Evolutionary conservation across 352 stramenopile genomes (phyloP).

Genomic region (Pythium phragmiticola): DNA sequence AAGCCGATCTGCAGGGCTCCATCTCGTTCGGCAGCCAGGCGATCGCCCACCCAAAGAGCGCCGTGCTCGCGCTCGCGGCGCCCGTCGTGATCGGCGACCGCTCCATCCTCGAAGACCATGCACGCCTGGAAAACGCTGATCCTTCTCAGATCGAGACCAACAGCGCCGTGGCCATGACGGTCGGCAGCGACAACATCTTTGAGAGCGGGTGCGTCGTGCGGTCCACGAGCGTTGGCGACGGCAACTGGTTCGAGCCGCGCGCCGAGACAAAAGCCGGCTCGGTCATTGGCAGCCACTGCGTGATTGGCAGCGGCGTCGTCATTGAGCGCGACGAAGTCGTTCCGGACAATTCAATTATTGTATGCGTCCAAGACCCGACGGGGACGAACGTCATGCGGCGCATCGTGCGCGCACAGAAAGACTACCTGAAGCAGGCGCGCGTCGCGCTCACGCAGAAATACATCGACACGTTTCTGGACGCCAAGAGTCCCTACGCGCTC

Average conservation of each 20-base stretch:
- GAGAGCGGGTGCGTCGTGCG: conserved; percentile 73
- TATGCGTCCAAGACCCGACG: conserved; percentile 43
- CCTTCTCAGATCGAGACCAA: conserved; percentile 10
- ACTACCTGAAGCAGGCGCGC: conserved; percentile 60
- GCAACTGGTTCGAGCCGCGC: conserved; percentile 84
- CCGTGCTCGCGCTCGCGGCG: conserved; percentile 31
- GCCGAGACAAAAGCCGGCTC: conserved; percentile 44
- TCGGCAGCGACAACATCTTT: conserved; percentile 77
- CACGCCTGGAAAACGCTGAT: conserved; percentile 35
- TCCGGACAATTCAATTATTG: conserved; percentile 72
- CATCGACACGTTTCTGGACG: conserved; percentile 65
- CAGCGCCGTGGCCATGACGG: conserved; percentile 36
- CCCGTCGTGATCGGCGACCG: conserved; percentile 68
- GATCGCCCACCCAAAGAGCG: conserved; percentile 32
- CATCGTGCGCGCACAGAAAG: conserved; percentile 57
- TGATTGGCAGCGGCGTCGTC: conserved; percentile 81
- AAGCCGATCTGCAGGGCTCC: conserved; percentile 31
- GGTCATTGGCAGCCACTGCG: conserved; percentile 74
- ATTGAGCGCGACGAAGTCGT: conserved; percentile 59
- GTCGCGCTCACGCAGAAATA: conserved; percentile 69
- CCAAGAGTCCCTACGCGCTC: conserved; percentile 72
- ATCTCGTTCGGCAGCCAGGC: conserved; percentile 32
- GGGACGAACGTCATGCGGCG: conserved; percentile 25
- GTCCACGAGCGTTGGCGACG: conserved; percentile 49
- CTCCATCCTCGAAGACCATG: conserved; percentile 64